Evolutionary conservation across 257 asterid species (phyloP), one percentile per base, ranked within the genome.

Genomic region (Scutellaria galericulata): DNA sequence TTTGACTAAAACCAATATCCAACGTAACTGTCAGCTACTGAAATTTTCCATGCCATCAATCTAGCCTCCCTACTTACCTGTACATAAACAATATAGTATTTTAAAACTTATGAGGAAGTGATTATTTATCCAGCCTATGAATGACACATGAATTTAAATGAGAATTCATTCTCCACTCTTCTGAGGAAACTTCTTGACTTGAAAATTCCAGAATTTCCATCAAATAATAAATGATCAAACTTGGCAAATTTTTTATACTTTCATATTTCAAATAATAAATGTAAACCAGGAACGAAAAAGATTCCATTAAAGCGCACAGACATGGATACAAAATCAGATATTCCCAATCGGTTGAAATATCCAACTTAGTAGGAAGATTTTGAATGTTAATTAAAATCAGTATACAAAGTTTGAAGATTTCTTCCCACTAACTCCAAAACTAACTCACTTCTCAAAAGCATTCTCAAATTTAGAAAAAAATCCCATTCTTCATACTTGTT

Each of bases 11-110:
- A 20, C 40, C 63, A 39, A 42, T 55, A 74, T 44, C 68, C 74
- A 64, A 52, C 47, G 3, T 42, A 66, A 9, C 50, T 52, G 50
- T 59, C 65, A 50, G 40, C 60, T 58, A 37, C 48, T 20, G 63
- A 51, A 18, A 6, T 40, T 46, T 41, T 44, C 74, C 61, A 72
- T 37, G 51, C 62, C 55, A 37, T 56, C 41, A 44, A 71, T 44
- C 15, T 24, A 66, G 61, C 66, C 66, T 74, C 75, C 47, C 46
- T 68, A 41, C 54, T 47, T 58, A 60, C 75, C 75, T 52, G 54
- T 13, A 8, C 60, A 74, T 47, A 71, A 47, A 27, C 3, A 67
- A 15, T 42, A 18, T 5, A 18, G 15, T 52, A 24, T 41, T 58
- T 40, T 68, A 76, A 54, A 59, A 47, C 54, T 69, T 14, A 41